Percentiles rank a stretch among this genome's conserved stretches.
Conservation (phyloP, 2,329 filamentous ascomycete species). For the Triangularia verruculosa region DNA sequence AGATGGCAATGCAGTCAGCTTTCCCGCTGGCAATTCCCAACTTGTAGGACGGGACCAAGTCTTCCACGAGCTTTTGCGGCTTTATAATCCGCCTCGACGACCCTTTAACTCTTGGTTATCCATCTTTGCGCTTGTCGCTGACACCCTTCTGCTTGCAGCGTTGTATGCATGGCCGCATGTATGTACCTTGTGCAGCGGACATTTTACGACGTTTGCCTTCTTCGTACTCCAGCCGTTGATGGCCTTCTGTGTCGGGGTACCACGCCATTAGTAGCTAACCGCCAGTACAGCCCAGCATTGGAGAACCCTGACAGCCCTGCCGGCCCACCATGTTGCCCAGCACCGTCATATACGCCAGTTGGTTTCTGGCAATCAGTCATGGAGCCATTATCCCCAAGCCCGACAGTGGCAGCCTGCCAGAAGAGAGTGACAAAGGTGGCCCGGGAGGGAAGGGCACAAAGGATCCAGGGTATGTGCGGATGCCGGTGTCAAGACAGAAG, state of each 20-base stretch:
- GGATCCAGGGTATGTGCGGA: slow-evolving; percentile 24
- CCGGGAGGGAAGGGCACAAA: not conserved
- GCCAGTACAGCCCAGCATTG: no score
- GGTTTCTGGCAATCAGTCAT: slow-evolving; percentile 11
- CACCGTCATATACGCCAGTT: slow-evolving; percentile 2
- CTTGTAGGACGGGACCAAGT: not conserved
- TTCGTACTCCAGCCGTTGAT: no score
- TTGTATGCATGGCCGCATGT: slow-evolving; percentile 3
- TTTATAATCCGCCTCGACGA: not conserved
- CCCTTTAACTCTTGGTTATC: not conserved
- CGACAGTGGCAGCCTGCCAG: not conserved
- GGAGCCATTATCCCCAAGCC: not conserved
- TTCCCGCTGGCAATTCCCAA: not conserved
- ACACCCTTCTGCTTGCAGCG: not conserved
- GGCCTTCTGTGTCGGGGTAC: not conserved
- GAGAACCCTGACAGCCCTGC: not conserved
- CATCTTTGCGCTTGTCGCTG: not conserved
- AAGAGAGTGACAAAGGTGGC: no score
- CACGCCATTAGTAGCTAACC: no score
- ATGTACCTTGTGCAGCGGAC: slow-evolving; percentile 7
- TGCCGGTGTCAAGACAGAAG: slow-evolving; percentile 24
- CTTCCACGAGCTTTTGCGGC: not conserved
- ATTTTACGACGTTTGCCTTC: not conserved
- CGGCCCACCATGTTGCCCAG: slow-evolving; percentile 8
- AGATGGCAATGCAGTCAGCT: not conserved